Percentiles rank a stretch among this genome's conserved stretches.
phyloP scores from a whole-genome alignment of 1,139 yeast species.

The Pichia sp. region DNA sequence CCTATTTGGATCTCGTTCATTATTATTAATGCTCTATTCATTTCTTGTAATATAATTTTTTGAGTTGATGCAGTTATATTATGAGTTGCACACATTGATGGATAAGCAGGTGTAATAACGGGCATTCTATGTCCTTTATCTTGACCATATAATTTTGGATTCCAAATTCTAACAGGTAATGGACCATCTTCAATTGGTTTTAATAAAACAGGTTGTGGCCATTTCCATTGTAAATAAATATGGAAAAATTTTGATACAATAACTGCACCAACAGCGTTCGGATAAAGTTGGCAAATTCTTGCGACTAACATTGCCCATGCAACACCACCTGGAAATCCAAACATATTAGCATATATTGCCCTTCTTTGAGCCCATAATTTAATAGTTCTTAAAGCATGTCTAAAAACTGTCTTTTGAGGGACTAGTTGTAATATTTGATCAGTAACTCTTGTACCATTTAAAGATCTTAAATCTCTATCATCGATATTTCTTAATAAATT shows the following conservation, averaged over 20 bases:
- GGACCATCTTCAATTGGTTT: slow-evolving; percentile 97
- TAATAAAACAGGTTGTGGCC: slow-evolving; percentile 97
- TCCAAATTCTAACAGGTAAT: slow-evolving; percentile 93
- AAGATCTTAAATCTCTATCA: slow-evolving; percentile 79
- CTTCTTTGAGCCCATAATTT: slow-evolving; percentile 96
- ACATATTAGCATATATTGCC: slow-evolving; percentile 88
- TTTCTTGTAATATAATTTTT: slow-evolving; percentile 66
- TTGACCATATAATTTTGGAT: slow-evolving; percentile 80
- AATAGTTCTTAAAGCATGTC: slow-evolving; percentile 85
- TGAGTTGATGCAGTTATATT: slow-evolving; percentile 87
- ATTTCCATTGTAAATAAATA: slow-evolving; percentile 83
- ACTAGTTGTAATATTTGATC: slow-evolving; percentile 86
- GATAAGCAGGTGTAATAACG: slow-evolving; percentile 98
- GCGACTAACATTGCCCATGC: slow-evolving; percentile 99
- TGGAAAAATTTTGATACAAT: slow-evolving; percentile 82
- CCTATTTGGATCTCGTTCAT: slow-evolving; percentile 65
- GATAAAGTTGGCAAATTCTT: slow-evolving; percentile 90
- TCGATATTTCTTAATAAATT: slow-evolving; percentile 78
- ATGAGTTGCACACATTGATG: slow-evolving; percentile 99
- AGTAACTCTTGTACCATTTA: slow-evolving; percentile 95
- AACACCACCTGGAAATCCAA: slow-evolving; percentile 99
- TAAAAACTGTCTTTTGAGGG: slow-evolving; percentile 89
- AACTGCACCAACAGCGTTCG: slow-evolving; percentile 91
- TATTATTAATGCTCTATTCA: slow-evolving; percentile 65
- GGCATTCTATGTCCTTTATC: slow-evolving; percentile 95